Evolutionary conservation across 805 yeast species (phyloP), one percentile per base, ranked within the genome.

Genomic region (Candida stauntonica): DNA sequence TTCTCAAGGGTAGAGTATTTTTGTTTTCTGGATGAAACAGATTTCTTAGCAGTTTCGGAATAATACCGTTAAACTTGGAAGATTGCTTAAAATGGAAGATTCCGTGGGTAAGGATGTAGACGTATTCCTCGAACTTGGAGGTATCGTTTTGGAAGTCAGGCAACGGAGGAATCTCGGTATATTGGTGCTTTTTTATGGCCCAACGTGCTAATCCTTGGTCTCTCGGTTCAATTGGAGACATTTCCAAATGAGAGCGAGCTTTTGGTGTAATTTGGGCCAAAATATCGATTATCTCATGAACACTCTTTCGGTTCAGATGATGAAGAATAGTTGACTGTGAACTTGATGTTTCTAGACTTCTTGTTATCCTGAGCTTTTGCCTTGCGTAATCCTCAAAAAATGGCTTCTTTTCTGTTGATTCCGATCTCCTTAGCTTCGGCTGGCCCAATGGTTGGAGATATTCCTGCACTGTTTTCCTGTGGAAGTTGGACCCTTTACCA

Each of bases 11-110:
- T 3, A 53, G 23, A 0, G 70, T 61, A 9, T 50, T 55, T 7
- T 53, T 23, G 39, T 69, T 69, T 9, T 60, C 49, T 15, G 66
- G 66, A 44, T 66, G 66, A 48, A 68, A 55, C n/a, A 70, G 39
- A 29, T 64, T 63, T 29, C 61, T 51, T 11, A 70, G 38, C 7
- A 70, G 51, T 33, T 61, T 62, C 1, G 67, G 62, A 3, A 68
- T 57, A 5, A 67, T 50, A 7, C 72, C 70, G 38, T 61, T 59
- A 29, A 52, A 48, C 33, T 49, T 58, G 1, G 72, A 65, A 2
- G 72, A 62, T 16, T 55, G 55, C 33, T 58, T 62, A 34, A 48
- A 52, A 17, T 60, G 58, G 44, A 61, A 67, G 5, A 54, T 55
- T 2, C 66, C 55, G 43, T 68, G 70, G 2, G 70, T 62, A 20